Evolutionary conservation across 306 rosid species (phyloP).

Genomic region (Ziziphus jujuba): DNA sequence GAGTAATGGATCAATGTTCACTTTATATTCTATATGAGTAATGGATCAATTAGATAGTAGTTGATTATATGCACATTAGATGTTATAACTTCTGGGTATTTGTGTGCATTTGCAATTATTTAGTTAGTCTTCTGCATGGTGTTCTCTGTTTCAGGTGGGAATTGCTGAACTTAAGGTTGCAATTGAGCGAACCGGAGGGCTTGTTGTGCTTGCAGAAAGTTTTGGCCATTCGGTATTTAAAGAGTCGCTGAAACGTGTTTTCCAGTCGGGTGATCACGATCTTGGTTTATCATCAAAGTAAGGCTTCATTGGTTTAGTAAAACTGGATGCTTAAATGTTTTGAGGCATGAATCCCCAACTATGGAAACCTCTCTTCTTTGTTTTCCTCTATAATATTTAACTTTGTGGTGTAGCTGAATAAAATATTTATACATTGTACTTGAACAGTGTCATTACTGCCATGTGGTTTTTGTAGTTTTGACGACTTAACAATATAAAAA

Average conservation of each 20-base stretch:
- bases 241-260: slow-evolving; percentile 80
- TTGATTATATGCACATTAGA: too few species aligned
- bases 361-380: neutral
- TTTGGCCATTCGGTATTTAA: slow-evolving; percentile 91
- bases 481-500: too few species aligned
- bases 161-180: slow-evolving; percentile 95
- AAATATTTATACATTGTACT: neutral
- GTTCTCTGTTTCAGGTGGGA: slow-evolving; percentile 66
- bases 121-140: slow-evolving; percentile 18
- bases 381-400: neutral
- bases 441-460: neutral
- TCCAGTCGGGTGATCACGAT: slow-evolving; percentile 71
- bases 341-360: neutral
- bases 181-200: slow-evolving; percentile 94
- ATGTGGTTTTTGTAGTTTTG: neutral
- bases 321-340: neutral
- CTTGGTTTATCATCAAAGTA: slow-evolving; percentile 94
- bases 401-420: neutral
- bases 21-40: neutral
- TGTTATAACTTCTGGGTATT: neutral
- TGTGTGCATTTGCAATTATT: neutral
- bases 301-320: slow-evolving; percentile 19
- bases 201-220: slow-evolving; percentile 96
- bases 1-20: neutral
- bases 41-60: neutral